phyloP scores from a whole-genome alignment of 495 filamentous ascomycete species.

The Glutinoglossum americanum region DNA sequence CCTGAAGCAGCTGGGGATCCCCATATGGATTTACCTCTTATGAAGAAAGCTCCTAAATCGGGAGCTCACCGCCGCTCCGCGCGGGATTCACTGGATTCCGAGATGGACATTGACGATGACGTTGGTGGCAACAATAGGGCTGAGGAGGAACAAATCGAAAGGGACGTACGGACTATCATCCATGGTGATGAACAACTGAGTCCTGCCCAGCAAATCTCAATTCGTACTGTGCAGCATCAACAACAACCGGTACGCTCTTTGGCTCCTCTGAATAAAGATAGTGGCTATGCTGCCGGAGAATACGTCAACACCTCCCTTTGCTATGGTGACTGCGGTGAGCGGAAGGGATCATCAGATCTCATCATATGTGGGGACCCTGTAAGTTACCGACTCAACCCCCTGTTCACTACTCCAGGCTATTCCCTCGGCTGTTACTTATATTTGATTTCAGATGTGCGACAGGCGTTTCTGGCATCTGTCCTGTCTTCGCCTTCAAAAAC shows the following conservation, averaged over 20 bases:
- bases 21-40: neutral
- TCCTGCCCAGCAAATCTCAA: neutral
- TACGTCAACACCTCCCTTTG: neutral
- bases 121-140: neutral
- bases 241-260: neutral
- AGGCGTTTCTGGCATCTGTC: neutral
- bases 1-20: neutral
- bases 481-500: neutral
- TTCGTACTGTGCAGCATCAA: neutral
- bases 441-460: neutral
- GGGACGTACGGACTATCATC: neutral
- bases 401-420: neutral
- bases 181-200: neutral
- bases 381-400: neutral
- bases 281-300: neutral
- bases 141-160: neutral
- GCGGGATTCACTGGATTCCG: neutral
- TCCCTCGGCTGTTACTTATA: neutral
- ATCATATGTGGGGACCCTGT: neutral
- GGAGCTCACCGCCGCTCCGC: neutral
- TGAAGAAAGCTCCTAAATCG: neutral
- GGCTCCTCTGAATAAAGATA: neutral
- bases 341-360: neutral
- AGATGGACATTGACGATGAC: neutral
- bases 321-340: neutral